phyloP scores from a whole-genome alignment of 2,329 filamentous ascomycete genomes.

The Didymella glomerata region DNA sequence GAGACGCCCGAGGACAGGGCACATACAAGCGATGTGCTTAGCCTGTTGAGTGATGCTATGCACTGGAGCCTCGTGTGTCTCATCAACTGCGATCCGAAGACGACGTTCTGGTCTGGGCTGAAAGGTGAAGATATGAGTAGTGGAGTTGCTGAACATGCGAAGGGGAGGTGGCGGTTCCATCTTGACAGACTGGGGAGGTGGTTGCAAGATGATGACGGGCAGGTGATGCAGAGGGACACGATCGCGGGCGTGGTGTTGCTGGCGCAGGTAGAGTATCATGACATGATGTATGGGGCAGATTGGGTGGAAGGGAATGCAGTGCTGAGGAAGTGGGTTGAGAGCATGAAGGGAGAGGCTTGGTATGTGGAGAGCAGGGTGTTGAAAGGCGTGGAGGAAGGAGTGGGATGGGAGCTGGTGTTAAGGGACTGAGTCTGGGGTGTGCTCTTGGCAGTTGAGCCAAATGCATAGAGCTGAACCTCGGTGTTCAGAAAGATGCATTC shows the following conservation, averaged over 20 bases:
- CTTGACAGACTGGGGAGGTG: background rate
- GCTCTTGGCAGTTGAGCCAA: no score
- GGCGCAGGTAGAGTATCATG: slow-evolving; percentile 24
- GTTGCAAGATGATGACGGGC: background rate
- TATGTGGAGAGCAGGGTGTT: slow-evolving; percentile 19
- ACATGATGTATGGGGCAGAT: slow-evolving; percentile 24
- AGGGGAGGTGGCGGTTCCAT: background rate
- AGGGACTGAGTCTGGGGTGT: background rate
- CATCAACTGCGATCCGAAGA: background rate
- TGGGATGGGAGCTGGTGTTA: slow-evolving; percentile 14
- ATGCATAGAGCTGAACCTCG: no score
- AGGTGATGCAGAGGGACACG: slow-evolving; percentile 1
- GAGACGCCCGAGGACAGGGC: background rate
- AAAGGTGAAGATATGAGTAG: background rate
- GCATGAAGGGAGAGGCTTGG: slow-evolving; percentile 15
- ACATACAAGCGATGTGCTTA: background rate
- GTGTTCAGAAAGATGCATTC: no score
- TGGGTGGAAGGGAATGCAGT: slow-evolving; percentile 26
- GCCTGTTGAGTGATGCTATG: background rate
- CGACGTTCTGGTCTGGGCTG: background rate
- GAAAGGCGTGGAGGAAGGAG: slow-evolving; percentile 16
- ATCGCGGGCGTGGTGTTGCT: slow-evolving; percentile 28
- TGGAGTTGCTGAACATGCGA: background rate
- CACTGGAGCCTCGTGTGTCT: background rate
- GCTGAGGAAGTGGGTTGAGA: slow-evolving; percentile 9